Percentiles rank a stretch among this genome's conserved stretches.
Evolutionary conservation across 2,329 filamentous ascomycete species (phyloP).

Genomic region (Mycosphaerella sp.): DNA sequence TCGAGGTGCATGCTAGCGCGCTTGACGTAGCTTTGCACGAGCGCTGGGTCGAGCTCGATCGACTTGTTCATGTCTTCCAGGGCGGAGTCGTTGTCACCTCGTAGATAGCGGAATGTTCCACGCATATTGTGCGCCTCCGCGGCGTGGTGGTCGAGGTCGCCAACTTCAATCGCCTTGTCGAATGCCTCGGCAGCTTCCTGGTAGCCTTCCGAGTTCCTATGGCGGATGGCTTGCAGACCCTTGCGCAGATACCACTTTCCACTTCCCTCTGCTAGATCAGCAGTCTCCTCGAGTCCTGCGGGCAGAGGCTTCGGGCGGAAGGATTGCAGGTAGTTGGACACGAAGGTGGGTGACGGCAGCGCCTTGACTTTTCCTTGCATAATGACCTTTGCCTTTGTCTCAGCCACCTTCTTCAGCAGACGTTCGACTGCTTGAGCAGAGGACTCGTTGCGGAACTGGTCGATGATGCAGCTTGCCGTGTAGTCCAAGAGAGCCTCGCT

Average conservation of each 20-base stretch:
- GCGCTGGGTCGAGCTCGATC: constrained; percentile 75
- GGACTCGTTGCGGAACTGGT: constrained; percentile 87
- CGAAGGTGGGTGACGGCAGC: constrained; percentile 91
- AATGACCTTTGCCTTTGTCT: constrained; percentile 87
- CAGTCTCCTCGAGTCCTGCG: constrained; percentile 71
- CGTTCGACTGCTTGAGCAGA: constrained; percentile 88
- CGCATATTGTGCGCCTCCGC: constrained; percentile 94
- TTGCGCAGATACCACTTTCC: constrained; percentile 81
- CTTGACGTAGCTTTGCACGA: constrained; percentile 98
- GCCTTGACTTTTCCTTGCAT: constrained; percentile 73
- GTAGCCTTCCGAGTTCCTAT: constrained; percentile 86
- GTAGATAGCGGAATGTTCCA: constrained; percentile 89
- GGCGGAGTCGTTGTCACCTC: constrained; percentile 78
- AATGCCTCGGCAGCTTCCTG: constrained; percentile 81
- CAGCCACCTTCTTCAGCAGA: constrained; percentile 92
- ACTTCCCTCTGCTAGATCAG: constrained; percentile 68
- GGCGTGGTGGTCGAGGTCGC: constrained; percentile 73
- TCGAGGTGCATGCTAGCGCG: constrained; percentile 97
- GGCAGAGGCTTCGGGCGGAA: constrained; percentile 81
- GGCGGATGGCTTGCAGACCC: constrained; percentile 72
- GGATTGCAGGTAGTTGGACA: constrained; percentile 98
- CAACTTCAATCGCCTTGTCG: constrained; percentile 77
- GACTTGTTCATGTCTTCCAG: constrained; percentile 85
- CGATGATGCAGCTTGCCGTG: constrained; percentile 98
- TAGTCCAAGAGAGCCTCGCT: constrained; percentile 95